phyloP scores from a whole-genome alignment of 2,329 filamentous ascomycete species.

The Trichoderma guizhouense region DNA sequence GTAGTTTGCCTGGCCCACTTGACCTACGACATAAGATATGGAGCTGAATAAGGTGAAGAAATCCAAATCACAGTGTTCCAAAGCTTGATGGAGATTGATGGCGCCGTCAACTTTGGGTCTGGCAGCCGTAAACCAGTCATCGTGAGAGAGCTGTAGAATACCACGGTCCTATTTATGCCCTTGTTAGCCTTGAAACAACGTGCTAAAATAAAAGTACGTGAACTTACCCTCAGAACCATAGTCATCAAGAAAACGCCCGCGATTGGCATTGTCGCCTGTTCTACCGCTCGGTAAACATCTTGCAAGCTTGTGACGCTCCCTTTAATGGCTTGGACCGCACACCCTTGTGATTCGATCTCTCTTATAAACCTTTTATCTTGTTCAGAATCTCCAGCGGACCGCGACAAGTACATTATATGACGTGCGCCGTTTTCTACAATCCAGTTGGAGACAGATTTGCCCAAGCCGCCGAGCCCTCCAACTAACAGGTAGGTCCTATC shows the following conservation, averaged over 20 bases:
- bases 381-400: slow-evolving; percentile 5
- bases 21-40: slow-evolving; percentile 26
- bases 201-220: background rate
- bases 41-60: slow-evolving; percentile 34
- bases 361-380: slow-evolving; percentile 5
- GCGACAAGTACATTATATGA: slow-evolving; percentile 16
- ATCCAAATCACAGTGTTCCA: slow-evolving; percentile 21
- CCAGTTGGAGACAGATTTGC: slow-evolving; percentile 28
- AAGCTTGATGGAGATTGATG: slow-evolving; percentile 31
- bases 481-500: slow-evolving; percentile 28
- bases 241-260: slow-evolving; percentile 37
- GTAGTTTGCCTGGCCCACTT: slow-evolving; percentile 34
- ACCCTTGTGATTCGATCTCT: slow-evolving; percentile 16
- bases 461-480: slow-evolving; percentile 33
- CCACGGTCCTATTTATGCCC: background rate
- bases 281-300: slow-evolving; percentile 15
- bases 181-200: background rate
- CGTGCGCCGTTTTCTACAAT: slow-evolving; percentile 31
- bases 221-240: slow-evolving; percentile 27
- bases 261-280: slow-evolving; percentile 29
- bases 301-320: slow-evolving; percentile 8
- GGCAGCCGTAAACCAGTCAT: slow-evolving; percentile 26
- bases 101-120: slow-evolving; percentile 33
- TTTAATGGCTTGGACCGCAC: background rate
- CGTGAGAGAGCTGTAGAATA: background rate